phyloP scores from a whole-genome alignment of 164 flowering plant genomes.

The Vitis labrusca region DNA sequence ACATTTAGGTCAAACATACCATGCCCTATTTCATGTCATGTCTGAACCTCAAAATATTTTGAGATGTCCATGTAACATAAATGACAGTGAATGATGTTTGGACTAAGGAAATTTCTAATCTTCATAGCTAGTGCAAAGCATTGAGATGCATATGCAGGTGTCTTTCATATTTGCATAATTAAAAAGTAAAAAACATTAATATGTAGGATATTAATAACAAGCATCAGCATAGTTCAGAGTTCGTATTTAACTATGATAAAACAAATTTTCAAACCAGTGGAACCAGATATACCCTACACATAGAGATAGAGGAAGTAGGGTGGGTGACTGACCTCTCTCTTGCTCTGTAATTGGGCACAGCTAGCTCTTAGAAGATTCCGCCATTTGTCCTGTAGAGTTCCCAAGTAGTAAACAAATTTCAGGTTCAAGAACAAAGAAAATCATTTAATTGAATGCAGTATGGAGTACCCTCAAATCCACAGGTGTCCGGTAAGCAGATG shows the following conservation, averaged over 20 bases:
- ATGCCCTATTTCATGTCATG: not conserved
- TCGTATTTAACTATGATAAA: too few species aligned
- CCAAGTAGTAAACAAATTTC: not conserved
- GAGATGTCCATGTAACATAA: not conserved
- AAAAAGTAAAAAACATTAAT: too few species aligned
- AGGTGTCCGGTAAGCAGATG: slow-evolving; percentile 45
- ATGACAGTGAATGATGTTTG: not conserved
- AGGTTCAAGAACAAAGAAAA: not conserved
- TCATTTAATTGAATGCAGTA: not conserved
- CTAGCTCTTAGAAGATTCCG: slow-evolving; percentile 47
- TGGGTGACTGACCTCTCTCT: slow-evolving; percentile 20
- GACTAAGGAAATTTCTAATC: not conserved
- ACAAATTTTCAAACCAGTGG: too few species aligned
- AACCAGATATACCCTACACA: too few species aligned
- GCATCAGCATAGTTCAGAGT: too few species aligned
- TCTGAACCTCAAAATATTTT: not conserved
- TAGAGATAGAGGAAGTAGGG: not conserved
- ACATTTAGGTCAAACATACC: not conserved
- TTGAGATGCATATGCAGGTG: not conserved
- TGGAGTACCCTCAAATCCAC: slow-evolving; percentile 49
- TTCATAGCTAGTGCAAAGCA: not conserved
- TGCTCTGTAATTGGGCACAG: slow-evolving; percentile 18
- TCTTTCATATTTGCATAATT: not conserved
- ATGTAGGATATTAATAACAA: too few species aligned
- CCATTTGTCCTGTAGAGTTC: slow-evolving; percentile 49